Percentiles rank a stretch among this genome's conserved stretches.
phyloP scores from a whole-genome alignment of 1,284 basidiomycete genomes.

The Laetiporus sulphureus region DNA sequence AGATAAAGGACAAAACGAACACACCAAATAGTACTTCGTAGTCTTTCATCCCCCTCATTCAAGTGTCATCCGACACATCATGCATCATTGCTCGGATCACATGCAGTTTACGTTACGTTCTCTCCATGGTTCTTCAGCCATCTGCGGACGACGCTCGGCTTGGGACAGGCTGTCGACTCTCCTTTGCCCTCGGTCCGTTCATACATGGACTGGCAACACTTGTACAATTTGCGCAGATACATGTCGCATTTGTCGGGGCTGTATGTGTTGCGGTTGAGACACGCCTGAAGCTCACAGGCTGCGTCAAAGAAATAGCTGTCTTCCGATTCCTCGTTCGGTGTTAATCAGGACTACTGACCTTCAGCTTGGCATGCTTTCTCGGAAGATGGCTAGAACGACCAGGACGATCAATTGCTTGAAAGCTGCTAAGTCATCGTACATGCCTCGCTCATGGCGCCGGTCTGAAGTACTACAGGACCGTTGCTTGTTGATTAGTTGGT shows the following conservation, averaged over 20 bases:
- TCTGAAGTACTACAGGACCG: too few species aligned
- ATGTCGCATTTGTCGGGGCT: constrained; percentile 53
- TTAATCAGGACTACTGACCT: too few species aligned
- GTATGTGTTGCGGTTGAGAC: constrained; percentile 60
- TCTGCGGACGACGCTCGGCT: constrained; percentile 41
- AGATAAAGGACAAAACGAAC: background rate
- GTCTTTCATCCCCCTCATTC: too few species aligned
- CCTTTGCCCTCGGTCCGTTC: constrained; percentile 31
- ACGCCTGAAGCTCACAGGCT: constrained; percentile 61
- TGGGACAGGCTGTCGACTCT: constrained; percentile 59
- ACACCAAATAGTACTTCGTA: background rate
- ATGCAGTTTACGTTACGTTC: constrained; percentile 3
- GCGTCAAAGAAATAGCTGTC: too few species aligned
- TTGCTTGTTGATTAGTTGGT: too few species aligned
- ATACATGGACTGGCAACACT: constrained; percentile 56
- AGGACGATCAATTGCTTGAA: too few species aligned
- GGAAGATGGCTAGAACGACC: too few species aligned
- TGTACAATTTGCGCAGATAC: constrained; percentile 45
- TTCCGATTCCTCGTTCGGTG: too few species aligned
- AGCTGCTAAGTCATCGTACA: too few species aligned
- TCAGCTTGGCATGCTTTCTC: too few species aligned
- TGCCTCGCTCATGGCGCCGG: too few species aligned
- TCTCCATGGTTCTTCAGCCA: constrained; percentile 51
- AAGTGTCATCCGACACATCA: too few species aligned
- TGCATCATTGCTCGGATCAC: background rate